These are phyloP conservation scores for Ganoderma lucidum DNA, from an alignment of 1,284 basidiomycete genomes.

Conservation along the genomic window DNA sequence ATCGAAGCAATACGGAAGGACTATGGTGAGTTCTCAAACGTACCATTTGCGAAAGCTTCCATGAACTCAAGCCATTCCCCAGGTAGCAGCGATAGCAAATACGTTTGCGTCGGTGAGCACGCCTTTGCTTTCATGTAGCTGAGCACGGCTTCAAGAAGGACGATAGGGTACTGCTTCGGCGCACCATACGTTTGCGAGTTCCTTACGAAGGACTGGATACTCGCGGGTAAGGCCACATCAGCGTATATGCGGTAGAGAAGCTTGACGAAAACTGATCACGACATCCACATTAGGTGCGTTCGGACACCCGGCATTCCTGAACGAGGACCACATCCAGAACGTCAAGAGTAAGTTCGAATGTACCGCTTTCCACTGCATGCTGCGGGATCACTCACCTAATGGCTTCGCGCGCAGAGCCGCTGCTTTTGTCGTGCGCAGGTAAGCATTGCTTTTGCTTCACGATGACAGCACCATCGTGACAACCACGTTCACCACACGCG, in stretches of 20 bases:
- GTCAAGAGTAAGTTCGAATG: slow-evolving; percentile 51
- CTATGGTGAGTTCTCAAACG: slow-evolving; percentile 44
- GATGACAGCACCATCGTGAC: background rate
- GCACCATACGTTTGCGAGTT: slow-evolving; percentile 58
- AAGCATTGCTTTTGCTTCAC: background rate
- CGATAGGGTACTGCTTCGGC: slow-evolving; percentile 67
- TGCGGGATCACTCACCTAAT: background rate
- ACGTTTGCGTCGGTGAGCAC: slow-evolving; percentile 23
- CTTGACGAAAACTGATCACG: no score
- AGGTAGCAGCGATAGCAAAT: slow-evolving; percentile 39
- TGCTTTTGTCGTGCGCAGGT: slow-evolving; percentile 29
- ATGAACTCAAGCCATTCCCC: background rate
- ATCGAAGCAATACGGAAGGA: slow-evolving; percentile 53
- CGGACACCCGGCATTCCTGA: slow-evolving; percentile 62
- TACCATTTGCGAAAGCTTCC: slow-evolving; percentile 12
- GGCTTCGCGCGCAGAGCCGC: slow-evolving; percentile 16
- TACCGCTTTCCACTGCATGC: background rate
- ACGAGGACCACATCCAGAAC: slow-evolving; percentile 54
- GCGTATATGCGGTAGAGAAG: background rate
- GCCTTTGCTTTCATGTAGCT: background rate
- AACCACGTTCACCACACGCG: background rate
- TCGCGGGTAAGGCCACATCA: slow-evolving; percentile 47
- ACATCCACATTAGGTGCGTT: slow-evolving; percentile 51
- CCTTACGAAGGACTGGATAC: slow-evolving; percentile 50
- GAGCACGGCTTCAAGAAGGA: background rate